A percentile compares a stretch with the other conserved stretches of the same genome.
Conservation (phyloP, 2,329 filamentous ascomycete genomes). For the Apiospora pterosperma region DNA sequence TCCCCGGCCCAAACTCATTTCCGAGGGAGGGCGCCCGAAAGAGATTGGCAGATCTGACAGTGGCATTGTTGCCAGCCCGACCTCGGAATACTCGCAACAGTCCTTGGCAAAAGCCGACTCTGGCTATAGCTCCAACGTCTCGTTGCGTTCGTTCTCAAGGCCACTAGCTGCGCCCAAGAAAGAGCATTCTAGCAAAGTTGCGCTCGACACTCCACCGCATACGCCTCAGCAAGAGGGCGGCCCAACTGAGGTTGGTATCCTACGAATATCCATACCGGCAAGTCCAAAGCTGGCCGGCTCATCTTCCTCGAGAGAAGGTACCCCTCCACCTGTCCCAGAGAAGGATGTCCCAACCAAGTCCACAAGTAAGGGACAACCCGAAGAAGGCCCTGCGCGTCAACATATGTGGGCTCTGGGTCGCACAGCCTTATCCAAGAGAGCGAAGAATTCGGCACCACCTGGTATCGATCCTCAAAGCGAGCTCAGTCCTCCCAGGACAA, state of each 20-base stretch:
- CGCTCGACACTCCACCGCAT: neutral
- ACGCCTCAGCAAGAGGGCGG: neutral
- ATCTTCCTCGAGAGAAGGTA: neutral
- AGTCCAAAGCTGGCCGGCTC: neutral
- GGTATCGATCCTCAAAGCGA: slow-evolving; percentile 8
- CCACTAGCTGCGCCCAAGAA: slow-evolving; percentile 17
- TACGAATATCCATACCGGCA: neutral
- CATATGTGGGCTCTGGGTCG: neutral
- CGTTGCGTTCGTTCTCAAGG: slow-evolving; percentile 46
- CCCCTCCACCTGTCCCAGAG: slow-evolving; percentile 18
- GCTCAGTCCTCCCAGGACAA: slow-evolving; percentile 12
- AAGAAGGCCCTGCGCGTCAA: neutral
- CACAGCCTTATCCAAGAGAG: neutral
- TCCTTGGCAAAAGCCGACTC: slow-evolving; percentile 56
- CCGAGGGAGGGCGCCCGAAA: slow-evolving; percentile 16
- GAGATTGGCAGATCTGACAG: slow-evolving; percentile 42
- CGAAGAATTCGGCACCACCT: neutral
- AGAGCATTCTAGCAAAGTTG: neutral
- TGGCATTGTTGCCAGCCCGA: slow-evolving; percentile 45
- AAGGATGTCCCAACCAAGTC: slow-evolving; percentile 16
- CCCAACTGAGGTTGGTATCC: too few species aligned
- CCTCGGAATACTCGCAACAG: slow-evolving; percentile 38
- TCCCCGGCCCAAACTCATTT: slow-evolving; percentile 15
- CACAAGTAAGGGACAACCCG: slow-evolving; percentile 7
- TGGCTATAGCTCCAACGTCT: slow-evolving; percentile 59